Conservation (phyloP, 306 rosid genomes). For the Dryas octopetala region DNA sequence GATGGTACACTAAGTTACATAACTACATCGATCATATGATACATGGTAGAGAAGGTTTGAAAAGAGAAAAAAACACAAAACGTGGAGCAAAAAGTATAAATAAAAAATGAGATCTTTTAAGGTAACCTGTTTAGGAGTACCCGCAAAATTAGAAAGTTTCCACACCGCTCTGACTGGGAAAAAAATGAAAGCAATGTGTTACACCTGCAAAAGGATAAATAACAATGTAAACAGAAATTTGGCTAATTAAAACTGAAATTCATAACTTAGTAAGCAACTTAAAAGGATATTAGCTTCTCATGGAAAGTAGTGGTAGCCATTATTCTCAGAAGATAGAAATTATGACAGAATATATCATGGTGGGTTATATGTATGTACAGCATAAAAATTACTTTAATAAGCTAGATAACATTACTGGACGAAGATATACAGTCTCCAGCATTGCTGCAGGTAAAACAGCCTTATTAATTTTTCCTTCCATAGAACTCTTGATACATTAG, state of each 20-base stretch:
- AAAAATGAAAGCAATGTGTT: constrained; percentile 34
- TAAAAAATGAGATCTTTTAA: constrained; percentile 24
- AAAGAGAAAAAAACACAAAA: constrained; percentile 10
- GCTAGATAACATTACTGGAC: not conserved
- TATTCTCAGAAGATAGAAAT: not conserved
- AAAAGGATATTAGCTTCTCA: constrained; percentile 11
- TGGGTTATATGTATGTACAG: not conserved
- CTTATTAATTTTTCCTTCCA: constrained; percentile 9
- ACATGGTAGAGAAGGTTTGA: not conserved
- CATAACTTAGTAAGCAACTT: constrained; percentile 4
- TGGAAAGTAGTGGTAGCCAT: not conserved
- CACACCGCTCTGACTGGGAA: constrained; percentile 42
- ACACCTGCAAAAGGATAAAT: constrained; percentile 38
- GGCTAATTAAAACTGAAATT: constrained; percentile 15
- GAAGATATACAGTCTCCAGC: not conserved
- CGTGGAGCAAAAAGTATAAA: not conserved
- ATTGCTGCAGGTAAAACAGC: constrained; percentile 10
- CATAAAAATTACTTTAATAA: constrained; percentile 12
- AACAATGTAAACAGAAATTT: constrained; percentile 12
- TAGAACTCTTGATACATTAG: constrained; percentile 13
- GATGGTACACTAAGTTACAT: constrained; percentile 32
- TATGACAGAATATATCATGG: not conserved
- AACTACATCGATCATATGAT: constrained; percentile 25
- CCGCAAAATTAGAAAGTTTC: constrained; percentile 36
- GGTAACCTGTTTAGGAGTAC: constrained; percentile 48